Evolutionary conservation across 2,329 filamentous ascomycete species (phyloP), one percentile per base, ranked within the genome.

Genomic region (Alternaria sp.): DNA sequence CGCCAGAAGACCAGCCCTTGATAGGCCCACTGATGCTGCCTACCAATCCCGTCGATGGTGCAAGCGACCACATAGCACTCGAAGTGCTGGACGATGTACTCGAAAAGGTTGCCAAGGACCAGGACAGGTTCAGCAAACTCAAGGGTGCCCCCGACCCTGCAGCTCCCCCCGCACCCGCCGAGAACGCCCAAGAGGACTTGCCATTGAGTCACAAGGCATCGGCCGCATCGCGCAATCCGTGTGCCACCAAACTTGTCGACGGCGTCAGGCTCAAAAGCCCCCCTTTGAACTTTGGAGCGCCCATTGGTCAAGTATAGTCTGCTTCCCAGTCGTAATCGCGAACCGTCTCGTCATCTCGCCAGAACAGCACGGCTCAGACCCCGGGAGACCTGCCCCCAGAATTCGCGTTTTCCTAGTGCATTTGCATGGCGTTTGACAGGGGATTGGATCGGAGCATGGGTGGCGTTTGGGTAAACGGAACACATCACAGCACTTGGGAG

Each of bases 251-350:
- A 28, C 61, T 66, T 6, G 68, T 79, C 2, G 77, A 79, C 36
- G 79, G 78, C 2, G 74, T 80, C 15, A 67, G 68, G 10, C 64
- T 80, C 15, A 80, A 80, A 66, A 77, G 74, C 46, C 73, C 75
- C 1, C 73, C 67, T 13, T 68, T 76, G 63, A 80, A 80, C 55
- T 73, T 80, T 43, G 78, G 78, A 2, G 73, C 71, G 3, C 78
- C 78, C 1, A 58, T 80, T 17, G 78, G 78, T 7, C 71, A 75
- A 58, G 70, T 59, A n/a, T 65, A 62, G 59, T 30, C 36, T 25
- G 45, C 30, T 28, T 43, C 49, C 19, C 49, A 52, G n/a, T 30
- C 49, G 12, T 28, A 52, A 15, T 49, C 58, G 44, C 28, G 36
- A 46, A 56, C 21, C 7, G 30, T 3, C 23, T 7, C 54, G 19